Evolutionary conservation across 768 basidiomycete species (phyloP).

Genomic region (Boletellus ananas): DNA sequence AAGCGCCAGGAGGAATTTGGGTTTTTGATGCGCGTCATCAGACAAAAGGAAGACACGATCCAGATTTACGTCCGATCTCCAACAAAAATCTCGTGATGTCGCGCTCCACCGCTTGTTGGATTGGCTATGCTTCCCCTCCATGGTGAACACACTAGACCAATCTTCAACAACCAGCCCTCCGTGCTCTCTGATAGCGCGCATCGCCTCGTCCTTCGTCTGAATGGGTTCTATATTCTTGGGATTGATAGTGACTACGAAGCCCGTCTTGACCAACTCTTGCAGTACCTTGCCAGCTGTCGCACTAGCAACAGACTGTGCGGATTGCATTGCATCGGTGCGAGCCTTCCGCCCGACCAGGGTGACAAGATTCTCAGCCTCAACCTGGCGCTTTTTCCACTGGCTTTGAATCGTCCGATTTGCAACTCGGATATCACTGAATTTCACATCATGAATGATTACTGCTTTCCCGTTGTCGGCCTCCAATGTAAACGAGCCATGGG

Average conservation of each 20-base stretch:
- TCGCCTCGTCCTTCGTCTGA: slow-evolving; percentile 41
- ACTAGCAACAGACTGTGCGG: slow-evolving; percentile 41
- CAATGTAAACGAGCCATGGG: slow-evolving; percentile 34
- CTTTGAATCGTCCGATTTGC: slow-evolving; percentile 45
- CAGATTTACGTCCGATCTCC: slow-evolving; percentile 35
- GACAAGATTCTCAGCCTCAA: slow-evolving; percentile 42
- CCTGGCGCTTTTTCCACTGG: slow-evolving; percentile 51
- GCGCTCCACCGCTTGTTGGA: slow-evolving; percentile 53
- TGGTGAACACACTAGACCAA: slow-evolving; percentile 50
- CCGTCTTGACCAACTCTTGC: slow-evolving; percentile 45
- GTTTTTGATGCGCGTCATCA: slow-evolving; percentile 62
- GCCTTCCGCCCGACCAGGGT: slow-evolving; percentile 38
- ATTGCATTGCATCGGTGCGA: slow-evolving; percentile 43
- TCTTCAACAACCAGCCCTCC: slow-evolving; percentile 65
- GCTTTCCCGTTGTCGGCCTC: slow-evolving; percentile 37
- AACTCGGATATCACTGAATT: slow-evolving; percentile 44
- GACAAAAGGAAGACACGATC: slow-evolving; percentile 62
- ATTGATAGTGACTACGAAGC: slow-evolving; percentile 56
- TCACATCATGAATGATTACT: slow-evolving; percentile 24
- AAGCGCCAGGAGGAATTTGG: slow-evolving; percentile 78
- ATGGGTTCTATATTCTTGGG: slow-evolving; percentile 34
- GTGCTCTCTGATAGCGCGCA: slow-evolving; percentile 41
- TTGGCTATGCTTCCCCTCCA: slow-evolving; percentile 49
- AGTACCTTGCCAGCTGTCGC: slow-evolving; percentile 33
- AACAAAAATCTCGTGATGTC: slow-evolving; percentile 43